Evolutionary conservation across 768 basidiomycete species (phyloP).

Genomic region (Phaffia tasmanica): DNA sequence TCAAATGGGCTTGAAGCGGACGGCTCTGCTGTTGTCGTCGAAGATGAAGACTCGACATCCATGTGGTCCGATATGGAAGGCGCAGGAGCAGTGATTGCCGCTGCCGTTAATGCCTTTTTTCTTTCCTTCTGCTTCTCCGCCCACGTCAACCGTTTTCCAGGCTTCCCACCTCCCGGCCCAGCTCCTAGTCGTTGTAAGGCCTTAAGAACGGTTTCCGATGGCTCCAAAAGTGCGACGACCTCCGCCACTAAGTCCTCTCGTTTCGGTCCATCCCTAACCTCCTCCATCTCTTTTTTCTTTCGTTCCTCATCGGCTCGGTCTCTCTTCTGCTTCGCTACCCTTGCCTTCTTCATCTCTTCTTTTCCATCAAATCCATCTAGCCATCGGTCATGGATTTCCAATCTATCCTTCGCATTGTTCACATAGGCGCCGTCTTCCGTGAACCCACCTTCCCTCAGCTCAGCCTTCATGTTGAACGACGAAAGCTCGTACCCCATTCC

Average conservation of each 20-base stretch:
- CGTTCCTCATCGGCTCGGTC: background rate
- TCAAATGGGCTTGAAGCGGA: slow-evolving; percentile 31
- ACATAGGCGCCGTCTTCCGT: slow-evolving; percentile 42
- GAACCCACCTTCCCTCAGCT: slow-evolving; percentile 78
- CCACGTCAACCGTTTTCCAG: too few relatives aligned
- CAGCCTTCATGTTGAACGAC: slow-evolving; percentile 96
- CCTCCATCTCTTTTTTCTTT: too few relatives aligned
- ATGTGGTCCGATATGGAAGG: slow-evolving; percentile 12
- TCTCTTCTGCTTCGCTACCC: background rate
- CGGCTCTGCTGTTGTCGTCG: background rate
- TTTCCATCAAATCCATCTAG: slow-evolving; percentile 58
- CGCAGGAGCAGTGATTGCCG: too few relatives aligned
- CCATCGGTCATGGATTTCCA: slow-evolving; percentile 89
- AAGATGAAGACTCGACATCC: slow-evolving; percentile 29
- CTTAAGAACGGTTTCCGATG: slow-evolving; percentile 43
- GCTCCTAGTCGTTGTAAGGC: slow-evolving; percentile 55
- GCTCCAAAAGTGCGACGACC: slow-evolving; percentile 48
- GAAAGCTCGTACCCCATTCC: slow-evolving; percentile 91
- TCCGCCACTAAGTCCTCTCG: slow-evolving; percentile 35
- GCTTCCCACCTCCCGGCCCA: too few relatives aligned
- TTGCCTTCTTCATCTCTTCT: background rate
- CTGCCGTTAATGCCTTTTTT: slow-evolving; percentile 21
- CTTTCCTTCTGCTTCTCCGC: background rate
- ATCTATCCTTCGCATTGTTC: slow-evolving; percentile 73
- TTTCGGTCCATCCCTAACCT: too few relatives aligned